These are phyloP conservation scores for Yamadazyma sp. DNA, from an alignment of 1,139 yeast species.

Conservation along the genomic window DNA sequence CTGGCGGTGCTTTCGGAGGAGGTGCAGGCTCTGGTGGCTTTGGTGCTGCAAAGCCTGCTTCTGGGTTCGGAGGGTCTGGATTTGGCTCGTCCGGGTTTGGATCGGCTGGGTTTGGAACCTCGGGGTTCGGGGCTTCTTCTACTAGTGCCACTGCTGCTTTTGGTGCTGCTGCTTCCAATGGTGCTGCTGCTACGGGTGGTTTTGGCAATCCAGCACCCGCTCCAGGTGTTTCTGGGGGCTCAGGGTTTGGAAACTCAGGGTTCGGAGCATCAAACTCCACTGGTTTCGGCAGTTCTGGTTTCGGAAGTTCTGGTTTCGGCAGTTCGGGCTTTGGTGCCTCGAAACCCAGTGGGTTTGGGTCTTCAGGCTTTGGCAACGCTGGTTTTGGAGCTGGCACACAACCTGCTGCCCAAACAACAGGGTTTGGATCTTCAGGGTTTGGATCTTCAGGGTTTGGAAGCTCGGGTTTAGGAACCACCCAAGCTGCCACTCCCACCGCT, in stretches of 20 bases:
- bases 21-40: slow-evolving; percentile 5
- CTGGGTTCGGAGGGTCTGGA: slow-evolving; percentile 1
- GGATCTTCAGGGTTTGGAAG: slow-evolving; percentile 11
- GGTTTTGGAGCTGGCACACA: slow-evolving; percentile 6
- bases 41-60: slow-evolving; percentile 5
- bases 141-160: slow-evolving; percentile 6
- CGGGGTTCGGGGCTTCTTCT: no score
- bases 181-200: no score
- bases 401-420: not conserved
- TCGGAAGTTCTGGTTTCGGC: no score
- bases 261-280: no score
- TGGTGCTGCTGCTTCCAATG: no score
- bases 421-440: no score
- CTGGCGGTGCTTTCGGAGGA: slow-evolving; percentile 8
- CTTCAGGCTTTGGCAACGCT: slow-evolving; percentile 11
- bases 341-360: slow-evolving; percentile 10
- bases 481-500: not conserved
- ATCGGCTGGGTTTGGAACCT: slow-evolving; percentile 10
- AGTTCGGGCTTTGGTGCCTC: slow-evolving; percentile 5
- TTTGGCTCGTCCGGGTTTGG: slow-evolving; percentile 11
- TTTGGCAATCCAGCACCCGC: no score
- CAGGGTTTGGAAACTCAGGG: no score
- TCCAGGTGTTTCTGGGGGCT: no score
- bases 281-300: slow-evolving; percentile 9
- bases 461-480: not conserved